Evolutionary conservation across 495 filamentous ascomycete species (phyloP), one percentile per base, ranked within the genome.

Genomic region (Penicillium steckii): DNA sequence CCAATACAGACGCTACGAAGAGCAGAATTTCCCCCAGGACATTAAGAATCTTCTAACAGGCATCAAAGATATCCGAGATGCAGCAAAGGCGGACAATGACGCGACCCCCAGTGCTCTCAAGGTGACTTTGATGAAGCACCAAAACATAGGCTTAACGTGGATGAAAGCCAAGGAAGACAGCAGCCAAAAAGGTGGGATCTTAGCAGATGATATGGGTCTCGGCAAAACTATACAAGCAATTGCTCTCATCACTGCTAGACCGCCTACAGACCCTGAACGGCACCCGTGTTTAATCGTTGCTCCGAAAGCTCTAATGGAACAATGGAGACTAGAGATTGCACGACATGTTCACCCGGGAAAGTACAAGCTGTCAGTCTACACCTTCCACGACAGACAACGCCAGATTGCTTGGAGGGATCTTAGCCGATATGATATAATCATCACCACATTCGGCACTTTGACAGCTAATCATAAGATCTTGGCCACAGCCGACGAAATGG

Each of bases 171-270:
- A 88, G 79, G 91, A 96, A 67, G 81, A 87, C 42, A 82, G 86
- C 12, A 77, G 72, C 3, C 88, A 87, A 51, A 90, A 87, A 57
- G 91, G 91, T 30, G 91, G 90, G 9, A 90, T 96, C 55, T 78
- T 94, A 41, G 91, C 89, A 3, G 90, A 95, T 62, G 90, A 92
- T 44, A 98, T 98, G 94, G 94, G 94, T 9, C 77, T 98, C 8
- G 94, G 94, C 18, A 98, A 98, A 73, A 98, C 94, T 2, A 87
- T 98, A 42, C 88, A 92, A 55, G 84, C 90, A 13, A 76, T 98
- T 19, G 85, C 94, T 2, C 78, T 98, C 26, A 88, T 98, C 54
- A 77, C 93, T 1, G 80, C 84, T n/a, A 77, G 84, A 22, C 84
- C 80, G 12, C 85, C 90, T 0, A 59, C 68, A 1, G 80, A 91